Conservation (phyloP, 192 early-diverging fungal genomes). For the Podila clonocystis region DNA sequence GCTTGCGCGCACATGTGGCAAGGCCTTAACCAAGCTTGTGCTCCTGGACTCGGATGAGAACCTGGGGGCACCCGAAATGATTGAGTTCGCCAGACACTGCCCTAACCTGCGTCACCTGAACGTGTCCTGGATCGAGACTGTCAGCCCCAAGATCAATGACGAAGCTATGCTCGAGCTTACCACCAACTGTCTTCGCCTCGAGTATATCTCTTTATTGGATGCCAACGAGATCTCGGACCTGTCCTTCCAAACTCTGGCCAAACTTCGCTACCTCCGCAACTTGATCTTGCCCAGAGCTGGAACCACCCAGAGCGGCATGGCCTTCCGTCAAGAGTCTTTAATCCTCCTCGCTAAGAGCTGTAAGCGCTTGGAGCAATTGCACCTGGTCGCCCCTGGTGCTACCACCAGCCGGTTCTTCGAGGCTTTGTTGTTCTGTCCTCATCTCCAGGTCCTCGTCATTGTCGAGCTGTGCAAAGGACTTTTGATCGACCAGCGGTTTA, state of each 20-base stretch:
- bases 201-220: constrained; percentile 45
- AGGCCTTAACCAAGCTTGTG: constrained; percentile 45
- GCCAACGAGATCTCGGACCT: constrained; percentile 46
- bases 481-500: constrained; percentile 49
- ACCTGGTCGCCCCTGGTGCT: constrained; percentile 40
- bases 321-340: constrained; percentile 39
- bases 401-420: constrained; percentile 45
- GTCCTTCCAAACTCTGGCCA: constrained; percentile 42
- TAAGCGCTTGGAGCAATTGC: constrained; percentile 41
- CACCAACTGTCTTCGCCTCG: constrained; percentile 34
- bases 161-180: constrained; percentile 40
- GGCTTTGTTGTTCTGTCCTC: constrained; percentile 35
- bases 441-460: constrained; percentile 42
- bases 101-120: constrained; percentile 43
- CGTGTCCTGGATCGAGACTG: constrained; percentile 46
- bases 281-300: constrained; percentile 43
- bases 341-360: constrained; percentile 43
- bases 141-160: constrained; percentile 44
- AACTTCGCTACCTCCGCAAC: constrained; percentile 43
- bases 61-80: constrained; percentile 37
- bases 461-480: constrained; percentile 43
- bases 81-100: constrained; percentile 45
- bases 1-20: constrained; percentile 42
- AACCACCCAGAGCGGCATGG: constrained; percentile 33
- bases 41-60: constrained; percentile 42